Percentiles rank a stretch among this genome's conserved stretches.
Evolutionary conservation across 352 stramenopile genomes (phyloP).

Genomic region (Phytopythium vexans): DNA sequence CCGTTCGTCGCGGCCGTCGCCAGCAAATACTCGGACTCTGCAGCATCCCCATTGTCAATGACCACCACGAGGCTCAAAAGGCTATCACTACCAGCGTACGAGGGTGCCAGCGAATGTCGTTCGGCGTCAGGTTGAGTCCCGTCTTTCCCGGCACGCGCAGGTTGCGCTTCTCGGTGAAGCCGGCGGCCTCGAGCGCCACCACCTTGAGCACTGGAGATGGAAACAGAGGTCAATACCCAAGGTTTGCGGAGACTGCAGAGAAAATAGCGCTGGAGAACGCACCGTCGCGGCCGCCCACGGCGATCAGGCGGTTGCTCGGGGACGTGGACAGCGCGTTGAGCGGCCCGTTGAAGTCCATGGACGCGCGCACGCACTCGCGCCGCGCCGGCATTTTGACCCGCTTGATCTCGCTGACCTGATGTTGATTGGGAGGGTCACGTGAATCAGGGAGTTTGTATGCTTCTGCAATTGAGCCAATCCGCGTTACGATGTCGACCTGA

Average conservation of each 20-base stretch:
- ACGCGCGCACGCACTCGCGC: slow-evolving; percentile 64
- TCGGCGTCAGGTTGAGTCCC: slow-evolving; percentile 86
- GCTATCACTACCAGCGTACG: slow-evolving; percentile 31
- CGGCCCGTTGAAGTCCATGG: slow-evolving; percentile 84
- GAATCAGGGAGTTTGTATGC: neutral
- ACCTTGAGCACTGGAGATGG: slow-evolving; percentile 70
- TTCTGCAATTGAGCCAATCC: no score
- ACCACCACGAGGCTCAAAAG: neutral
- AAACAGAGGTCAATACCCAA: slow-evolving; percentile 1
- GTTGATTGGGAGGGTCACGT: neutral
- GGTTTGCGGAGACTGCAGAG: no score
- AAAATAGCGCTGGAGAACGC: neutral
- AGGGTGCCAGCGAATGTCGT: slow-evolving; percentile 88
- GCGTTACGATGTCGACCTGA: no score
- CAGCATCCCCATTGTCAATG: slow-evolving; percentile 1
- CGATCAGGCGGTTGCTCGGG: slow-evolving; percentile 77
- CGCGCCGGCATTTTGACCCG: slow-evolving; percentile 31
- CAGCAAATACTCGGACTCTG: slow-evolving; percentile 81
- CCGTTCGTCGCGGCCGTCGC: slow-evolving; percentile 85
- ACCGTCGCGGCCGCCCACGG: slow-evolving; percentile 84
- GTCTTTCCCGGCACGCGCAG: slow-evolving; percentile 73
- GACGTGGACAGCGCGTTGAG: slow-evolving; percentile 84
- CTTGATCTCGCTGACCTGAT: neutral
- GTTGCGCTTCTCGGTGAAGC: slow-evolving; percentile 85
- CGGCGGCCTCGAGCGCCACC: slow-evolving; percentile 66